A percentile compares a stretch with the other conserved stretches of the same genome.
Evolutionary conservation across 2,329 filamentous ascomycete species (phyloP).

Genomic region (Hypoxylon sp.): DNA sequence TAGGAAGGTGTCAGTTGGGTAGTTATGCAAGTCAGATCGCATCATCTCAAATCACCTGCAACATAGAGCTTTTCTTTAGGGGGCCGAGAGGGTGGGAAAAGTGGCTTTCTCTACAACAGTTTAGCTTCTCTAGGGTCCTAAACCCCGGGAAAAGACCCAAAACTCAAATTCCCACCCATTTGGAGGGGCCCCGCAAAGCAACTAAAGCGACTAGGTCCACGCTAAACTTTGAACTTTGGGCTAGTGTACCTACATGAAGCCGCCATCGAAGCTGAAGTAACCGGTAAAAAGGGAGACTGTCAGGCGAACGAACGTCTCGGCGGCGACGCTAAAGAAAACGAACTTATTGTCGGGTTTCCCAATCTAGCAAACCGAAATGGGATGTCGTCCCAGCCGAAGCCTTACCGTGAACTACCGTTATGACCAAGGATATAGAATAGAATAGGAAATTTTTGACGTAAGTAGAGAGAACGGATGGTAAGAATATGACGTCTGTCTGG

Average conservation of each 20-base stretch:
- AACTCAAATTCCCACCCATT: constrained; percentile 8
- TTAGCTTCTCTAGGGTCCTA: background rate
- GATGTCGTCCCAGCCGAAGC: background rate
- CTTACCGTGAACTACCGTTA: constrained; percentile 10
- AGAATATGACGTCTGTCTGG: constrained; percentile 43
- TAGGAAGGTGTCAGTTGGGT: constrained; percentile 12
- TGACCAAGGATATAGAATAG: constrained; percentile 27
- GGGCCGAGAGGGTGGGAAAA: constrained; percentile 9
- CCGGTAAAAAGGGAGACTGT: constrained; percentile 25
- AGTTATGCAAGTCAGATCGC: constrained; percentile 41
- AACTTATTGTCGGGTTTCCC: constrained; percentile 35
- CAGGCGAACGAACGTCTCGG: constrained; percentile 19
- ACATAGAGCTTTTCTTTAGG: constrained; percentile 15
- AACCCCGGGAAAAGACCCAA: constrained; percentile 6
- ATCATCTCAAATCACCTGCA: constrained; percentile 32
- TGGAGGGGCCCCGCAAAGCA: constrained; percentile 21
- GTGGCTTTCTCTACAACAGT: constrained; percentile 10
- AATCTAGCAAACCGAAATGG: constrained; percentile 32
- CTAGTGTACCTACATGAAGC: constrained; percentile 10
- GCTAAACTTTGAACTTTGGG: constrained; percentile 12
- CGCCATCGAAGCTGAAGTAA: constrained; percentile 6
- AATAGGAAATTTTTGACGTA: constrained; percentile 41
- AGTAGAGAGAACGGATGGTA: constrained; percentile 25
- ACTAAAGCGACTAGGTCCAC: constrained; percentile 7
- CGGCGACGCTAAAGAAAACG: constrained; percentile 29